Evolutionary conservation across 2,329 filamentous ascomycete genomes (phyloP), one percentile per base, ranked within the genome.

Genomic region (Lasiodiplodia theobromae): DNA sequence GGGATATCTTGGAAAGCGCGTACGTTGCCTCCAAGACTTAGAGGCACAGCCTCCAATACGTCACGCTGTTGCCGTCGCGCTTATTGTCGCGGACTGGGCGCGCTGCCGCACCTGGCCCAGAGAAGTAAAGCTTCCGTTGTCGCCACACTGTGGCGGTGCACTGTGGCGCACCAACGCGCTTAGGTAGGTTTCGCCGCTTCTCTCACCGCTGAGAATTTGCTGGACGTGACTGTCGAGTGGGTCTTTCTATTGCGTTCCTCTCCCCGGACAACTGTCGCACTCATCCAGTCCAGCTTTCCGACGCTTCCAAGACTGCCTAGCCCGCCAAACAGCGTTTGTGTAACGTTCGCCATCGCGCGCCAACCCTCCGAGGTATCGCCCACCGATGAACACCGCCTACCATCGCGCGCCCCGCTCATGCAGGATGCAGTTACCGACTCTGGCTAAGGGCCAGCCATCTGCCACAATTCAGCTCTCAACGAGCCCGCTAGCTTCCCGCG

Each of bases 1-100:
- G 47, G 23, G 58, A 34, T 52, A 37, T 23, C 60, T 38, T 64
- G 60, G 47, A 64, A 14, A 21, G 38, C 16, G 38, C 58, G 57
- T 60, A 47, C 25, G 44, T 23, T 38, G 37, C 57, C 21, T 60
- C 57, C 40, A 62, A 62, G 60, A 52, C 31, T 52, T 37, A 31
- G 60, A 64, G 60, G 60, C 60, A 52, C 60, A 64, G 60, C 60
- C 60, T 52, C 60, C 44, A 47, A 25, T 64, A 64, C 60, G 60
- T 64, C 60, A 64, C 60, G 60, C 60, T 31, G 60, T 38, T 28
- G 47, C 60, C 47, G 60, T 38, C 44, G 47, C 44, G 60, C 60
- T 23, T 34, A 51, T 31, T 40, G 51, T 53, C 14, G 44, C 31
- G 25, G 31, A 28, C 53, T 56, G 54, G 34, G 54, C 44, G 44